phyloP scores from a whole-genome alignment of 495 filamentous ascomycete genomes.

The Neurospora sp. region DNA sequence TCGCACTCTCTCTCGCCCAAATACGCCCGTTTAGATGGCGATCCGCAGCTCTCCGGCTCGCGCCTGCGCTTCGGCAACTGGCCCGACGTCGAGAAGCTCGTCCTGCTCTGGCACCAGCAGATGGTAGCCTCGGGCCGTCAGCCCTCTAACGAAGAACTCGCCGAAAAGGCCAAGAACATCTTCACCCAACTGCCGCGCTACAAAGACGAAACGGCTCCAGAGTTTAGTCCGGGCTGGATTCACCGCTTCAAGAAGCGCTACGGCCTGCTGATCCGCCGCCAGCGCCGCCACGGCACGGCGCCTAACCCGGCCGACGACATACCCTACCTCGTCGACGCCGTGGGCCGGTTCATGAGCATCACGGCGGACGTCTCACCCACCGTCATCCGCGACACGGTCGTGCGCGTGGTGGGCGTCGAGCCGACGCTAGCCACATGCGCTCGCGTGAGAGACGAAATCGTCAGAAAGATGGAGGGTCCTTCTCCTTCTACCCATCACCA shows the following conservation, averaged over 20 bases:
- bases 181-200: slow-evolving; percentile 39
- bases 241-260: slow-evolving; percentile 46
- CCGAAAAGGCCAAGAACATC: slow-evolving; percentile 41
- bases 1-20: slow-evolving; percentile 43
- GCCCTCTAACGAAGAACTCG: slow-evolving; percentile 42
- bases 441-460: slow-evolving; percentile 39
- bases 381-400: slow-evolving; percentile 35
- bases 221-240: slow-evolving; percentile 47
- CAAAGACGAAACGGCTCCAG: slow-evolving; percentile 38
- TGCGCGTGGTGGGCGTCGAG: slow-evolving; percentile 38
- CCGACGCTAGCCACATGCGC: slow-evolving; percentile 36
- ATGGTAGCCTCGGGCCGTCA: slow-evolving; percentile 33
- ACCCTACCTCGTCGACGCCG: slow-evolving; percentile 37
- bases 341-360: slow-evolving; percentile 39
- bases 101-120: slow-evolving; percentile 41
- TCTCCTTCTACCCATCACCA: not conserved
- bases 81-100: slow-evolving; percentile 46
- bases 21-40: slow-evolving; percentile 43
- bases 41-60: slow-evolving; percentile 39
- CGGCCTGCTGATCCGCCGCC: slow-evolving; percentile 37
- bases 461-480: slow-evolving; percentile 32
- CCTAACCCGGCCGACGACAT: slow-evolving; percentile 37
- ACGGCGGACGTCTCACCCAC: slow-evolving; percentile 35
- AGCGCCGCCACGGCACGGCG: slow-evolving; percentile 33
- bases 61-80: slow-evolving; percentile 44